phyloP scores from a whole-genome alignment of 495 filamentous ascomycete genomes.

The Opeltia flavorubescens region DNA sequence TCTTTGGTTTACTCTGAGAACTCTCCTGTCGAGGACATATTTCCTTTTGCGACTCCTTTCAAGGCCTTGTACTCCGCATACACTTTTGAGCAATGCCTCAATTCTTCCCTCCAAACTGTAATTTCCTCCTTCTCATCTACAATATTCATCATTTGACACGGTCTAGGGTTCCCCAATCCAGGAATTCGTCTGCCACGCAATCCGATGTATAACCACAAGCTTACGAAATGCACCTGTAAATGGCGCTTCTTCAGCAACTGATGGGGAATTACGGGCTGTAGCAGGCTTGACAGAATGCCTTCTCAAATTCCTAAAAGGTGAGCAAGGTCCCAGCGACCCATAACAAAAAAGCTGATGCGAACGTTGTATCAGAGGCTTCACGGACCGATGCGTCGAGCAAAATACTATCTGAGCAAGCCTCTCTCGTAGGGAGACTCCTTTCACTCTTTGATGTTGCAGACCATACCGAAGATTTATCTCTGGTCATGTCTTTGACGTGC shows the following conservation, averaged over 20 bases:
- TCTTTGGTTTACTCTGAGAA: conserved; percentile 41
- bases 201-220: conserved; percentile 26
- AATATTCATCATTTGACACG: not conserved
- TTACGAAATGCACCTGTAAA: conserved; percentile 18
- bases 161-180: conserved; percentile 21
- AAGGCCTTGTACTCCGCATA: conserved; percentile 61
- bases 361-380: conserved; percentile 1
- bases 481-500: not conserved
- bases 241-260: conserved; percentile 3
- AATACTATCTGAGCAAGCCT: not conserved
- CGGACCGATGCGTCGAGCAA: not conserved
- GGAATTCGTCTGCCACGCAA: conserved; percentile 30
- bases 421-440: conserved; percentile 17
- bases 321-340: not conserved
- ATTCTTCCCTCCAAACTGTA: conserved; percentile 25
- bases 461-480: not conserved
- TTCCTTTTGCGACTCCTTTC: conserved; percentile 56
- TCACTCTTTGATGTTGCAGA: conserved; percentile 3
- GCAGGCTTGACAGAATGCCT: conserved; percentile 18
- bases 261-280: conserved; percentile 9
- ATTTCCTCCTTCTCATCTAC: conserved; percentile 2
- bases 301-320: conserved; percentile 24
- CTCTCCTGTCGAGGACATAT: conserved; percentile 40
- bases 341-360: not conserved
- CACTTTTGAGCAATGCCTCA: conserved; percentile 40